Evolutionary conservation across 495 filamentous ascomycete species (phyloP).

Genomic region (Penicillium cataractarum): DNA sequence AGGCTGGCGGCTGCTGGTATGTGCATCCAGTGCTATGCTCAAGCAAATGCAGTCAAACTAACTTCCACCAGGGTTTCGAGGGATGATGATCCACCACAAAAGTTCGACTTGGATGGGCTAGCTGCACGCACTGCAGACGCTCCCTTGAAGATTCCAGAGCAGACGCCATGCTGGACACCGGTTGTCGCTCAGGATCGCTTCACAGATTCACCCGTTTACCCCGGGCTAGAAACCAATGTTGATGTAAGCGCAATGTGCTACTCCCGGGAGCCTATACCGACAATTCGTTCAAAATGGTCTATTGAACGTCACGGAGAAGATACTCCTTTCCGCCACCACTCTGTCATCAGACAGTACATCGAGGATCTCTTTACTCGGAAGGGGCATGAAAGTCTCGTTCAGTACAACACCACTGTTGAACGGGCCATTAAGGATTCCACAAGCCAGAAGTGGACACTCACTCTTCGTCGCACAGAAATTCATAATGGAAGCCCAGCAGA

Average conservation of each 20-base stretch:
- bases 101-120: constrained; percentile 44
- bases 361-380: constrained; percentile 42
- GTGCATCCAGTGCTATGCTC: not conserved
- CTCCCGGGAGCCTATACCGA: constrained; percentile 42
- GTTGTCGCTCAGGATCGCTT: constrained; percentile 49
- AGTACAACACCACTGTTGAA: constrained; percentile 49
- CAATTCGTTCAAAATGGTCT: constrained; percentile 39
- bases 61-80: constrained; percentile 45
- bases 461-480: constrained; percentile 35
- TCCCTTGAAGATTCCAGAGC: constrained; percentile 48
- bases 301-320: constrained; percentile 39
- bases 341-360: constrained; percentile 43
- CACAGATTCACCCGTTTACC: constrained; percentile 49
- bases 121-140: constrained; percentile 52
- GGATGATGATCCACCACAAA: constrained; percentile 33
- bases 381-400: constrained; percentile 39
- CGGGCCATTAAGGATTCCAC: constrained; percentile 35
- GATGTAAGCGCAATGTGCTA: constrained; percentile 45
- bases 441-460: constrained; percentile 39
- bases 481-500: constrained; percentile 26
- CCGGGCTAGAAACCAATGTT: constrained; percentile 45
- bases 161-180: constrained; percentile 50
- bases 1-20: constrained; percentile 61
- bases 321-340: constrained; percentile 44
- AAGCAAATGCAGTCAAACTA: not conserved